Base-by-base conservation (phyloP, 2,329 filamentous ascomycete genomes). In the Beauveria rudraprayagi region DNA sequence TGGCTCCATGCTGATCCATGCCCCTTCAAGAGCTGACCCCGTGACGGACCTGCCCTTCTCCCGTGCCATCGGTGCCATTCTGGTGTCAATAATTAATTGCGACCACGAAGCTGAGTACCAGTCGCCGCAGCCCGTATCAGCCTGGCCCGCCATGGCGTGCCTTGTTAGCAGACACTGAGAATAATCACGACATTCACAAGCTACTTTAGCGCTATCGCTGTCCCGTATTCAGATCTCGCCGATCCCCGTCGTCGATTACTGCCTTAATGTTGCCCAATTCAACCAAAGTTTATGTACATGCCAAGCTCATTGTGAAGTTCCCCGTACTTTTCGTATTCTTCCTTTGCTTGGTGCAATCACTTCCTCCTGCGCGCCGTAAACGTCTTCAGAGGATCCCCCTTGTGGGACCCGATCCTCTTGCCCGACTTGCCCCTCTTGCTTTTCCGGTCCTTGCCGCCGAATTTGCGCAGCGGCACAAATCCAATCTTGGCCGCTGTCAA, bases 351-450 rank as follows among this genome's bases (percentile, higher is more conserved):
- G 2, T 3, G 5, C 16, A 16, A 10, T 56, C 68, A 73, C 63
- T 72, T 74, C 73, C 79, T 83, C 59, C 78, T 73, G 67, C 81
- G 77, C 26, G 83, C 83, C 73, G 91, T 96, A 73, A 97, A 94
- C 9, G 89, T 92, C 79, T 93, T 95, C 70, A 97, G 77, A 7
- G 93, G 92, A 78, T 97, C 91, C 57, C 83, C 77, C 74, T 88
- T 93, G 68, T 86, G 83, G n/a, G 80, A 78, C 46, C 77, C 80
- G 40, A 76, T 76, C 71, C 82, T 85, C 63, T 76, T 74, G 41
- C 69, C 71, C 55, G 68, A 56, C 63, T 70, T 75, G 54, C 75
- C 76, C 64, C 77, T 82, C 62, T 81, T 76, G 34, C 74, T 70
- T 64, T 71, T 76, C 58, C 75, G 77, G 50, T 72, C 78, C 71